Conservation (phyloP, 192 early-diverging fungal genomes). For the Neocallimastix lanati region DNA sequence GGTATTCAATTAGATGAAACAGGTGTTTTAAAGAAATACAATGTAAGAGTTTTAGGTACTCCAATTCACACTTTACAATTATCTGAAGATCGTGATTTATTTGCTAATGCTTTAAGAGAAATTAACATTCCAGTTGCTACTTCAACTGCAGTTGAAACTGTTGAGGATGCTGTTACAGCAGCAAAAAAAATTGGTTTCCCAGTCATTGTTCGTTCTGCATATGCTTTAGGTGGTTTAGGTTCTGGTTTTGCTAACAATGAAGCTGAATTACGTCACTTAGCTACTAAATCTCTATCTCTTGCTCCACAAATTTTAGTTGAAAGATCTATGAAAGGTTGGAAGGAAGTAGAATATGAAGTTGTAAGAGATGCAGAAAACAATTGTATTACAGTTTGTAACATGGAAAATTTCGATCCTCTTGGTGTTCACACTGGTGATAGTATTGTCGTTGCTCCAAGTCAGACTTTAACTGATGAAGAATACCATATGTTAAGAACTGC, state of each 20-base stretch:
- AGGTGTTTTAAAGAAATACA: constrained; percentile 59
- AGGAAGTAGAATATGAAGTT: constrained; percentile 98
- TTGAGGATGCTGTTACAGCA: constrained; percentile 69
- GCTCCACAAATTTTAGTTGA: constrained; percentile 91
- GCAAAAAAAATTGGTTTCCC: constrained; percentile 78
- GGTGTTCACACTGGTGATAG: constrained; percentile 97
- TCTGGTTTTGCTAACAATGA: constrained; percentile 78
- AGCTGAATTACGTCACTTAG: constrained; percentile 52
- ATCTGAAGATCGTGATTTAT: constrained; percentile 88
- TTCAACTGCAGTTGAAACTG: constrained; percentile 70
- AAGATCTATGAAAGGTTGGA: constrained; percentile 95
- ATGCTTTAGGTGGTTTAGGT: constrained; percentile 83
- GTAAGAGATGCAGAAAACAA: constrained; percentile 92
- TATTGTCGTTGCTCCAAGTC: constrained; percentile 93
- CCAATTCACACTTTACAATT: constrained; percentile 80
- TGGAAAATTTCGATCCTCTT: constrained; percentile 99
- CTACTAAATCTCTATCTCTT: constrained; percentile 67
- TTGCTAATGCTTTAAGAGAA: constrained; percentile 78
- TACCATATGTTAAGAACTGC: constrained; percentile 90
- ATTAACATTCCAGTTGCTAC: constrained; percentile 76
- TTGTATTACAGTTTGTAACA: constrained; percentile 99
- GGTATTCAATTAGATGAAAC: constrained; percentile 73
- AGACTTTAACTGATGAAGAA: constrained; percentile 90
- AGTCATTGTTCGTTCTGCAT: constrained; percentile 87
- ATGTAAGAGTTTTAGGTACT: constrained; percentile 86